Base-by-base conservation (phyloP, 805 yeast genomes). In the Nakazawaea anatomiae region DNA sequence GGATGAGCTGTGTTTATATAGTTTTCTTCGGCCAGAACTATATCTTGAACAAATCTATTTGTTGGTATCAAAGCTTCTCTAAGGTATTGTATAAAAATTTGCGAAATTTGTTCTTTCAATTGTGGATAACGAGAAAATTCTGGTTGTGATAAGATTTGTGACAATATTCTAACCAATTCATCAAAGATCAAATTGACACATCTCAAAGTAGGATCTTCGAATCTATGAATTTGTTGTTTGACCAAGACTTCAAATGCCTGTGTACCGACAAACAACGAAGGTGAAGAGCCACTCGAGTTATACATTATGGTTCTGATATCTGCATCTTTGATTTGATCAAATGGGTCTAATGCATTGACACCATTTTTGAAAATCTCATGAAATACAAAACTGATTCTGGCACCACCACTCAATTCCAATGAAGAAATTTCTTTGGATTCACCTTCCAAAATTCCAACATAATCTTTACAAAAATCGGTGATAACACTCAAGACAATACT, bases 1-100 rank as follows among this genome's bases (percentile, higher is more conserved):
- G 98, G 97, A 65, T 94, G 99, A 2, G 96, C 98, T 4, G 99
- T 94, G 70, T 94, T 94, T 59, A 94, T 90, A 68, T 94, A 94
- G 4, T 96, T 85, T 62, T 91, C 92, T 70, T 94, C 99, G 54
- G 96, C 75, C 53, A 69, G 73, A 58, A 94, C 89, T 53, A 94
- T 77, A 66, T 94, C 97, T 35, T 75, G 68, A 40, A 91, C 96
- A 62, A 94, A 88, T 49, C 78, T 77, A 64, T 85, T 89, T 27
- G 99, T 89, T 54, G 99, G 98, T 25, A 81, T 66, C 57, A 89
- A 77, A 36, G 88, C 84, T 52, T 80, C 85, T 64, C 96, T 83
- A 61, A 94, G 75, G 60, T 80, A 91, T 58, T 82, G 87, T 54
- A 91, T 82, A 59, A 90, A 89, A 55, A 80, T 83, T 58, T 83